Conservation (phyloP, 441 rosid species). For the Populus hybrid region DNA sequence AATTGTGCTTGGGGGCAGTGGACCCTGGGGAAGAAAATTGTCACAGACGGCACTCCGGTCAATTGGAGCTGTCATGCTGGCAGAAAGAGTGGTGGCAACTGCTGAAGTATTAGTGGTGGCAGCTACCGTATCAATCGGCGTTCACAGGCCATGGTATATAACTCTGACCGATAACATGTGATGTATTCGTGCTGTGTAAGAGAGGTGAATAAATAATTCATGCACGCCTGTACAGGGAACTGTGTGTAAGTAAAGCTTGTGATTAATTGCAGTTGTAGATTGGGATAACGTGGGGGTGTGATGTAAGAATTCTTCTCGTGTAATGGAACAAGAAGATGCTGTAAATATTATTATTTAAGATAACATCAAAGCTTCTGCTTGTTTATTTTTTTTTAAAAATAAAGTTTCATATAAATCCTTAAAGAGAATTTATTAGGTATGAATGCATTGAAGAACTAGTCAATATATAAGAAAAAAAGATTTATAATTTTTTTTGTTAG, state of each 20-base stretch:
- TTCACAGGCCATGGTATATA: slow-evolving; percentile 75
- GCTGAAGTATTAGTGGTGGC: slow-evolving; percentile 58
- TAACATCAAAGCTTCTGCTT: not conserved
- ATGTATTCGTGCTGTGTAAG: not conserved
- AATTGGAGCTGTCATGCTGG: slow-evolving; percentile 51
- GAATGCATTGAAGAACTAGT: no score
- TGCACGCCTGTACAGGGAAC: slow-evolving; percentile 1
- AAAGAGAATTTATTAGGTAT: no score
- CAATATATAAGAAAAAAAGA: no score
- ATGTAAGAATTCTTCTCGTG: no score
- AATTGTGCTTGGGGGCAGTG: slow-evolving; percentile 64
- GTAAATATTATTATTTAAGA: not conserved
- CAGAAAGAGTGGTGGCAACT: slow-evolving; percentile 56
- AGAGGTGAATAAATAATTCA: not conserved
- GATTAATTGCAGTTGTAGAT: not conserved
- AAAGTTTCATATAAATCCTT: no score
- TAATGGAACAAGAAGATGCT: not conserved
- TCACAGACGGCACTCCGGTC: slow-evolving; percentile 60
- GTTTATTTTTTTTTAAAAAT: no score
- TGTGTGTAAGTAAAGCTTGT: not conserved
- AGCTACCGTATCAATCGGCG: slow-evolving; percentile 55
- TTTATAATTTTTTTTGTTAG: no score
- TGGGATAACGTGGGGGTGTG: no score
- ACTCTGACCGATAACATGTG: slow-evolving; percentile 30
- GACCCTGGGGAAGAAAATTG: slow-evolving; percentile 48